A percentile compares a stretch with the other conserved stretches of the same genome.
Conservation (phyloP, 768 basidiomycete species). For the Boletus patriciae region DNA sequence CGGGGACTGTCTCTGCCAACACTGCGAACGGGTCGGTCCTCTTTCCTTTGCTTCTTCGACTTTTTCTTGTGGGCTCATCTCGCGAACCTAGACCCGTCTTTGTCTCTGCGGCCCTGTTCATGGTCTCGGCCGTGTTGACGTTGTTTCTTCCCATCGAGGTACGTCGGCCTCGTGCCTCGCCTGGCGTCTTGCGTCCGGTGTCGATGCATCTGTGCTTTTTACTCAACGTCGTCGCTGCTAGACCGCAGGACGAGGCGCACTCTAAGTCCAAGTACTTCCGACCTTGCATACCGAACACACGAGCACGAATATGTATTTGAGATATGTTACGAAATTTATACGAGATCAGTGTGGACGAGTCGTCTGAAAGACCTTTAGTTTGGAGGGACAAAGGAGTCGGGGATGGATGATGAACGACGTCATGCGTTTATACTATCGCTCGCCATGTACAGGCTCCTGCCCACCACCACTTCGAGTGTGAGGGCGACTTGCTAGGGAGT, state of each 20-base stretch:
- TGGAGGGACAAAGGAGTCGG: too few species aligned
- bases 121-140: conserved; percentile 42
- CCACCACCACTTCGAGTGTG: too few species aligned
- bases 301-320: too few species aligned
- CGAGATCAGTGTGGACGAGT: too few species aligned
- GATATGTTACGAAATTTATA: too few species aligned
- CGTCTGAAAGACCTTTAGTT: too few species aligned
- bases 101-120: conserved; percentile 47
- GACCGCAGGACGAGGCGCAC: conserved; percentile 30
- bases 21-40: conserved; percentile 36
- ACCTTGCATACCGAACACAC: too few species aligned
- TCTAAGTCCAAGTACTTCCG: background rate
- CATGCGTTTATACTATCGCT: too few species aligned
- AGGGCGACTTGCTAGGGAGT: too few species aligned
- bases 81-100: conserved; percentile 42
- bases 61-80: background rate
- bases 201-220: background rate
- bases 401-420: background rate
- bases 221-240: background rate
- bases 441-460: too few species aligned
- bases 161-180: background rate
- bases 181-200: too few species aligned
- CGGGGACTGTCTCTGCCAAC: conserved; percentile 31
- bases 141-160: conserved; percentile 51
- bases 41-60: background rate